Evolutionary conservation across 441 rosid species (phyloP).

Genomic region (Viola pubescens): DNA sequence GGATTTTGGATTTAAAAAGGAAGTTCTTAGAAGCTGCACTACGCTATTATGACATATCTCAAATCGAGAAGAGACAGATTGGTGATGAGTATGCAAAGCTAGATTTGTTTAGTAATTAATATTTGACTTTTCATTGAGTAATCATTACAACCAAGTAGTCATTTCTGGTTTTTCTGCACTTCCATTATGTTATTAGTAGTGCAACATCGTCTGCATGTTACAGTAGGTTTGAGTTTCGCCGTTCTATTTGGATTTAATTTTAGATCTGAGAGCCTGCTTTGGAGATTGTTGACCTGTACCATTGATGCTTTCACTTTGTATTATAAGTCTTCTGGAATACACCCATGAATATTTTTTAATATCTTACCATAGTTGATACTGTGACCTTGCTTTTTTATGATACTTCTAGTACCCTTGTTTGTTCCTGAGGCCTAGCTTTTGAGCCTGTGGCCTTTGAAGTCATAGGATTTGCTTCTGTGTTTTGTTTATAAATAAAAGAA

Average conservation of each 20-base stretch:
- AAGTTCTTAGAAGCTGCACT: slow-evolving; percentile 97
- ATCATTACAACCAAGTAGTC: neutral
- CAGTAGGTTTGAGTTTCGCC: neutral
- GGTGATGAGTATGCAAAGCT: slow-evolving; percentile 77
- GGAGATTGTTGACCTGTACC: neutral
- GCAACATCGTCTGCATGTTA: neutral
- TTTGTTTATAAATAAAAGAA: too few species aligned
- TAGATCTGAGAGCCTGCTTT: neutral
- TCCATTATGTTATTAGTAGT: neutral
- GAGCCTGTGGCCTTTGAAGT: too few species aligned
- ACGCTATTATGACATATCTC: slow-evolving; percentile 90
- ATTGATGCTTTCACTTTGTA: neutral
- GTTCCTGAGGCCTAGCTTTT: too few species aligned
- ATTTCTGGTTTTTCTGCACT: neutral
- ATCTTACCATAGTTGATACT: too few species aligned
- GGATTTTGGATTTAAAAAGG: slow-evolving; percentile 95
- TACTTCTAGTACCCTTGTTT: too few species aligned
- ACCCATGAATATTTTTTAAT: too few species aligned
- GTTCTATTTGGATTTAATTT: neutral
- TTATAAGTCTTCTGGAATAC: too few species aligned
- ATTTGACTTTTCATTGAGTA: neutral
- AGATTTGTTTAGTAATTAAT: slow-evolving; percentile 1
- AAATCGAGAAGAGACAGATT: slow-evolving; percentile 89
- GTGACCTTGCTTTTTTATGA: too few species aligned
- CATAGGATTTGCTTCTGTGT: too few species aligned